Evolutionary conservation across 2,329 filamentous ascomycete genomes (phyloP).

Genomic region (Hymenoscyphus repandus): DNA sequence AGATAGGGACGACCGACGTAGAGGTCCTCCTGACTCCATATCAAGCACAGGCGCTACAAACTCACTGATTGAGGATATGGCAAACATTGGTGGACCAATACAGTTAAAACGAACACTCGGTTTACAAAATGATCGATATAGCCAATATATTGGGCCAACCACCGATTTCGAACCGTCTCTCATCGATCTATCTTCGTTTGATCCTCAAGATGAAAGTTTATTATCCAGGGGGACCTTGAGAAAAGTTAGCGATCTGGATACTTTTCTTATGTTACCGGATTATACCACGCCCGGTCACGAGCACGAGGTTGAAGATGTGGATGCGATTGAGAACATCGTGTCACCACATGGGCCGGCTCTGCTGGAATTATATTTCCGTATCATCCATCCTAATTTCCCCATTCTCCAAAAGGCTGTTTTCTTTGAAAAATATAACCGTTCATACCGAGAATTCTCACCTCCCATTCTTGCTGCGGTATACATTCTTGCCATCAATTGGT

Average conservation of each 20-base stretch:
- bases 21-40: conserved; percentile 50
- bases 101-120: conserved; percentile 66
- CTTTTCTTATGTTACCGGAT: conserved; percentile 76
- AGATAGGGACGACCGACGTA: conserved; percentile 47
- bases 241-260: conserved; percentile 72
- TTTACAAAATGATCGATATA: conserved; percentile 71
- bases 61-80: conserved; percentile 64
- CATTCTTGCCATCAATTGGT: conserved; percentile 56
- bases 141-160: conserved; percentile 77
- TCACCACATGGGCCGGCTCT: conserved; percentile 70
- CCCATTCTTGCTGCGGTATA: conserved; percentile 56
- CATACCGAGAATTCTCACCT: conserved; percentile 69
- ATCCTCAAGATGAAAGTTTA: conserved; percentile 75
- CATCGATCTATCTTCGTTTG: conserved; percentile 74
- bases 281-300: conserved; percentile 66
- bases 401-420: conserved; percentile 80
- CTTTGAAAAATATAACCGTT: conserved; percentile 69
- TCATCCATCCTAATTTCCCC: conserved; percentile 76
- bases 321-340: conserved; percentile 71
- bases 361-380: conserved; percentile 75
- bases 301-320: conserved; percentile 62
- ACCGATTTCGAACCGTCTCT: conserved; percentile 81
- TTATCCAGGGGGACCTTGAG: conserved; percentile 64
- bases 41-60: conserved; percentile 58
- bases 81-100: conserved; percentile 62